phyloP scores from a whole-genome alignment of 2,329 filamentous ascomycete genomes.

The Colletotrichum abscissum region DNA sequence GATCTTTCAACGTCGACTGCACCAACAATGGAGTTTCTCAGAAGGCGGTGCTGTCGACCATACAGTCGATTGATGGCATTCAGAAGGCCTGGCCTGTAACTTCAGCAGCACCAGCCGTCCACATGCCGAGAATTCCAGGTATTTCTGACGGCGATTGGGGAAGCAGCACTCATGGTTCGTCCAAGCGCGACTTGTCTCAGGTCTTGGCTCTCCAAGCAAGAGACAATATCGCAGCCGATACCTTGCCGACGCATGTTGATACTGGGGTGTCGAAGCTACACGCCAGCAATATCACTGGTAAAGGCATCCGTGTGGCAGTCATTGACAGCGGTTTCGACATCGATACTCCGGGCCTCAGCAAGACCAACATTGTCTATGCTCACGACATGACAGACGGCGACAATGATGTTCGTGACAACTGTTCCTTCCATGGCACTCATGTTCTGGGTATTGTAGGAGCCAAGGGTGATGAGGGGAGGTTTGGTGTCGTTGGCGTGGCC shows the following conservation, averaged over 20 bases:
- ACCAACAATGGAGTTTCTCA: background rate
- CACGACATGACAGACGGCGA: constrained; percentile 19
- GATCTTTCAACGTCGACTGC: constrained; percentile 15
- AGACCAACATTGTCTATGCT: background rate
- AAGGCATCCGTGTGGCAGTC: constrained; percentile 14
- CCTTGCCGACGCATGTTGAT: constrained; percentile 41
- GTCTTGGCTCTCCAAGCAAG: background rate
- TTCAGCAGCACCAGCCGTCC: background rate
- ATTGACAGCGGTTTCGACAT: constrained; percentile 20
- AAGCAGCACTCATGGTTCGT: background rate
- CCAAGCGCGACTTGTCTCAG: background rate
- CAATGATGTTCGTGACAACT: constrained; percentile 19
- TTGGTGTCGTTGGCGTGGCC: constrained; percentile 40
- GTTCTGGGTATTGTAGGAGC: constrained; percentile 14
- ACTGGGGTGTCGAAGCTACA: constrained; percentile 21
- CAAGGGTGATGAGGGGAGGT: constrained; percentile 27
- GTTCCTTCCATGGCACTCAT: constrained; percentile 15
- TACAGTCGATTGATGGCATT: constrained; percentile 11
- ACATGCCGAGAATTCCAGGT: background rate
- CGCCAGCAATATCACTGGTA: constrained; percentile 13
- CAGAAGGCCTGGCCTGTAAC: constrained; percentile 24
- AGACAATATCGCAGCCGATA: background rate
- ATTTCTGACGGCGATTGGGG: background rate
- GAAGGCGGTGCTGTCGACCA: background rate
- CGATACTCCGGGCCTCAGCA: constrained; percentile 4